Conservation (phyloP, 768 basidiomycete species). For the Boletus barrowsii region DNA sequence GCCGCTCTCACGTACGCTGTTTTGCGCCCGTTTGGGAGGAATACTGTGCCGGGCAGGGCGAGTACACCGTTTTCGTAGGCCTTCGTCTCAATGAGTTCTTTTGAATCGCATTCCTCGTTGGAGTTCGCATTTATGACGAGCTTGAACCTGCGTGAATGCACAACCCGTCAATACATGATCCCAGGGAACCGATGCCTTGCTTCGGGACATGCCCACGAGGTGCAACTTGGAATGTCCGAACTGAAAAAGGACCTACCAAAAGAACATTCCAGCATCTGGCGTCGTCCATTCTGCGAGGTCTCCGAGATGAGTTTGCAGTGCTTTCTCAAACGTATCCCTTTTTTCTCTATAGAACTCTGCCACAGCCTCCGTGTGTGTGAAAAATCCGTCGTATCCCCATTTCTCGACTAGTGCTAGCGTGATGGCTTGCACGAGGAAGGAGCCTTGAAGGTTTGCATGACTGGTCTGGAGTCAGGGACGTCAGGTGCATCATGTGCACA, state of each 20-base stretch:
- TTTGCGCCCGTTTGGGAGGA: slow-evolving; percentile 67
- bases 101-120: slow-evolving; percentile 60
- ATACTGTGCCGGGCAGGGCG: slow-evolving; percentile 84
- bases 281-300: slow-evolving; percentile 71
- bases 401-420: slow-evolving; percentile 52
- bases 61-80: slow-evolving; percentile 82
- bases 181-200: slow-evolving; percentile 2
- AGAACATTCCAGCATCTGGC: slow-evolving; percentile 86
- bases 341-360: slow-evolving; percentile 72
- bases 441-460: slow-evolving; percentile 64
- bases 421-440: slow-evolving; percentile 63
- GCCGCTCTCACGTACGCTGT: slow-evolving; percentile 78
- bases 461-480: slow-evolving; percentile 47
- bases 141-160: slow-evolving; percentile 56
- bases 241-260: slow-evolving; percentile 53
- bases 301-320: slow-evolving; percentile 71
- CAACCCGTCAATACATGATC: slow-evolving; percentile 17
- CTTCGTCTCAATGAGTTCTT: slow-evolving; percentile 64
- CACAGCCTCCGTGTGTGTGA: slow-evolving; percentile 62
- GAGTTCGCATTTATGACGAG: slow-evolving; percentile 43
- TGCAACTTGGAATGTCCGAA: slow-evolving; percentile 5
- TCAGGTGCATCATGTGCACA: slow-evolving; percentile 6
- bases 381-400: slow-evolving; percentile 80
- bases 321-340: slow-evolving; percentile 73
- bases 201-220: slow-evolving; percentile 3